phyloP scores from a whole-genome alignment of 352 stramenopile species.

The Phytophthora pseudosyringae region DNA sequence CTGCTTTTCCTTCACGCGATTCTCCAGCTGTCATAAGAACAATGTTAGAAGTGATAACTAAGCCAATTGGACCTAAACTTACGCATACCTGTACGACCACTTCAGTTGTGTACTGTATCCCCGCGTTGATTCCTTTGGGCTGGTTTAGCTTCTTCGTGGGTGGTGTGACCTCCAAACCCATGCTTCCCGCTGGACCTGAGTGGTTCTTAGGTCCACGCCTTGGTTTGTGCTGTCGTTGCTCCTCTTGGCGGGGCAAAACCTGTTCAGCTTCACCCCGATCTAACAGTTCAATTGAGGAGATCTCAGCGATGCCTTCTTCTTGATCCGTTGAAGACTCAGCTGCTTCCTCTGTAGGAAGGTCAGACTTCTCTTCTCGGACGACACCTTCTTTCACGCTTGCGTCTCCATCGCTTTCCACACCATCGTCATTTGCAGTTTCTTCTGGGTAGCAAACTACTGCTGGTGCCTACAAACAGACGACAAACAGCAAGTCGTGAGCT shows the following conservation, averaged over 20 bases:
- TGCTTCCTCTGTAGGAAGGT: not conserved
- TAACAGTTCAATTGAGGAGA: not conserved
- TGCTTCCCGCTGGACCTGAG: not conserved
- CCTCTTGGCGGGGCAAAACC: conserved; percentile 7
- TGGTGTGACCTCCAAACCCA: conserved; percentile 22
- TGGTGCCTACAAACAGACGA: not conserved
- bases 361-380: not conserved
- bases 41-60: not conserved
- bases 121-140: conserved; percentile 51
- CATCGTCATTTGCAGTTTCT: not conserved
- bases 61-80: no score
- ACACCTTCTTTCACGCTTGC: not conserved
- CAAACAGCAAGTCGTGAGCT: not conserved
- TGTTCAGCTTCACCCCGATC: not conserved
- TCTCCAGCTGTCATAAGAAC: conserved; percentile 53
- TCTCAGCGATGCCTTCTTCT: not conserved
- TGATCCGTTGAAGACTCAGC: not conserved
- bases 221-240: not conserved
- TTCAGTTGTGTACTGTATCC: conserved; percentile 59
- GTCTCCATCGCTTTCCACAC: not conserved
- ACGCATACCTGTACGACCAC: conserved; percentile 49
- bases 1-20: conserved; percentile 70
- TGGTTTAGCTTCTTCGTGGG: conserved; percentile 52
- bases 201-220: conserved; percentile 7
- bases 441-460: not conserved